Evolutionary conservation across 306 rosid species (phyloP).

Genomic region (Corylus heterophylla): DNA sequence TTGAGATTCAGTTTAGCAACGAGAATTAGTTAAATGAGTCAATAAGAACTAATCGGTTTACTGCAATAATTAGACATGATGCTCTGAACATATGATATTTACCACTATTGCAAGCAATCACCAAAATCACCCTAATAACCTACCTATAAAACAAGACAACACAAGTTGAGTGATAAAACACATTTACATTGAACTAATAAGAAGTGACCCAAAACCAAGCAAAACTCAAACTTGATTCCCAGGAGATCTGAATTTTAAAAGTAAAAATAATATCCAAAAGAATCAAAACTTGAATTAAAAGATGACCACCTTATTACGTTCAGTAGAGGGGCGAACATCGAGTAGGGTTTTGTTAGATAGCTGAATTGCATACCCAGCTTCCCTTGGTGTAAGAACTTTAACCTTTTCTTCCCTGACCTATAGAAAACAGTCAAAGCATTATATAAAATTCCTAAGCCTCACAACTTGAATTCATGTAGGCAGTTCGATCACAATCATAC

Average conservation of each 20-base stretch:
- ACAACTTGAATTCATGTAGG: neutral
- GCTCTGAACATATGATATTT: neutral
- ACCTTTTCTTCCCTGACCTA: constrained; percentile 85
- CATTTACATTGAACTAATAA: neutral
- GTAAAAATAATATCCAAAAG: constrained; percentile 4
- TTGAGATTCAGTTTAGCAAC: constrained; percentile 10
- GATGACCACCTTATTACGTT: constrained; percentile 63
- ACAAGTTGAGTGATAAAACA: neutral
- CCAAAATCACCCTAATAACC: neutral
- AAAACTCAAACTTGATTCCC: constrained; percentile 6
- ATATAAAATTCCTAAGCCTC: neutral
- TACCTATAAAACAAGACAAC: neutral
- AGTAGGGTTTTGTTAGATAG: constrained; percentile 87
- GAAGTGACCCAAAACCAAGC: neutral
- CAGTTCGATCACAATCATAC: neutral
- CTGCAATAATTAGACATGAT: constrained; percentile 7
- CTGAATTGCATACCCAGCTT: constrained; percentile 93
- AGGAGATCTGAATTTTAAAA: constrained; percentile 8
- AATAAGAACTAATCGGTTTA: neutral
- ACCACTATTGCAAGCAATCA: constrained; percentile 7
- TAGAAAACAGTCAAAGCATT: constrained; percentile 25
- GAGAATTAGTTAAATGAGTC: constrained; percentile 8
- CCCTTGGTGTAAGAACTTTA: constrained; percentile 76
- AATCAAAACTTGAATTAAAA: constrained; percentile 14
- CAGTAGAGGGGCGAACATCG: constrained; percentile 90